phyloP scores from a whole-genome alignment of 2,329 filamentous ascomycete species.

The Zymoseptoria pseudotritici region DNA sequence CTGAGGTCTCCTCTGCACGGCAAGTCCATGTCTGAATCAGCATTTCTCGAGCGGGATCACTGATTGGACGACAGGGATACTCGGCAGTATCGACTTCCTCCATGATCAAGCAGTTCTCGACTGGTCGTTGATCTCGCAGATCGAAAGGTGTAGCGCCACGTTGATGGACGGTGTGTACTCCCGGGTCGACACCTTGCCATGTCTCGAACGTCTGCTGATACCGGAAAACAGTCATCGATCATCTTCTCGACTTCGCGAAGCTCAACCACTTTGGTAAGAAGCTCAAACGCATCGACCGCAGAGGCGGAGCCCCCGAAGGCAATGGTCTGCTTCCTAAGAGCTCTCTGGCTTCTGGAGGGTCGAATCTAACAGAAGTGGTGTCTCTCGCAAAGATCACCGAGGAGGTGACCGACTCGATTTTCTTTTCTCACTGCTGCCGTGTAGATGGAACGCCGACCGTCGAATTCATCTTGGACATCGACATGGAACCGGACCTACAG shows the following conservation, averaged over 20 bases:
- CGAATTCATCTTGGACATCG: constrained; percentile 42
- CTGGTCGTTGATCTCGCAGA: constrained; percentile 35
- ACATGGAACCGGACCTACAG: constrained; percentile 31
- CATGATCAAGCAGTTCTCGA: constrained; percentile 29
- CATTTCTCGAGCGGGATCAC: background rate
- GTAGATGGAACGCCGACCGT: constrained; percentile 23
- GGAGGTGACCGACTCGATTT: constrained; percentile 5
- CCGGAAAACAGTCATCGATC: constrained; percentile 30
- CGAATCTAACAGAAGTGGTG: background rate
- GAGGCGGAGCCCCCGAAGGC: background rate
- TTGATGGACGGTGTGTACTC: constrained; percentile 30
- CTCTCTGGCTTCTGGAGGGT: background rate
- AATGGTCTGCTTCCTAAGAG: background rate
- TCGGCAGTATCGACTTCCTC: constrained; percentile 39
- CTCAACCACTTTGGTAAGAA: constrained; percentile 29
- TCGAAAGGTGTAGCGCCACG: constrained; percentile 43
- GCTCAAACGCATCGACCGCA: background rate
- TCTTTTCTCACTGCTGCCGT: constrained; percentile 4
- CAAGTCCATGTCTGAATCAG: background rate
- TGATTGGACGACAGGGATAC: constrained; percentile 19
- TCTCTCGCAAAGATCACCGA: constrained; percentile 5
- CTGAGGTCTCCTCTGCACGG: constrained; percentile 41
- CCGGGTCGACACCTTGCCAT: background rate
- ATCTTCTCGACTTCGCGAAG: constrained; percentile 38
- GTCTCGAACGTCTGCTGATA: background rate